These are phyloP conservation scores for Sporothrix pseudoabietina DNA, from an alignment of 2,329 filamentous ascomycete species.

Conservation along the genomic window DNA sequence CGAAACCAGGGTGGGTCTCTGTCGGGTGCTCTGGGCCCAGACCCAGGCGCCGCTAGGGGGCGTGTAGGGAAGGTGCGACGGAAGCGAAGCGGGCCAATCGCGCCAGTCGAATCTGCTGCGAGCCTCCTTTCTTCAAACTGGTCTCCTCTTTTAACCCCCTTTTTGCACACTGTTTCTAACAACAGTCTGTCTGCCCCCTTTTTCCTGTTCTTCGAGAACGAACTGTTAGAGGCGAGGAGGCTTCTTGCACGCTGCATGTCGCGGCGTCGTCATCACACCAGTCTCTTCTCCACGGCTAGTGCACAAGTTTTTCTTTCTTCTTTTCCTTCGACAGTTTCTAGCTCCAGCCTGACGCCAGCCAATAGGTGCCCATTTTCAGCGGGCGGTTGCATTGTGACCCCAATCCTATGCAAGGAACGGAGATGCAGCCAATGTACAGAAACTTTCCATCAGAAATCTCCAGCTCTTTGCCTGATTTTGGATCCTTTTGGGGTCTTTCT, in stretches of 20 bases:
- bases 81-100: conserved; percentile 25
- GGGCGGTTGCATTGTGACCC: background rate
- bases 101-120: conserved; percentile 5
- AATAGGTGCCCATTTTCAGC: background rate
- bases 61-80: conserved; percentile 14
- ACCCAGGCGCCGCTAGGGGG: background rate
- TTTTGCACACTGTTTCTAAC: background rate
- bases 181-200: background rate
- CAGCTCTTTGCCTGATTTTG: background rate
- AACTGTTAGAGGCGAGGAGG: background rate
- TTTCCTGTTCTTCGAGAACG: background rate
- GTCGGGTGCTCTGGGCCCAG: background rate
- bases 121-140: conserved; percentile 25
- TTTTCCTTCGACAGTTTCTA: background rate
- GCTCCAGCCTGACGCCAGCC: background rate
- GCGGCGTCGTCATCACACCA: conserved; percentile 22
- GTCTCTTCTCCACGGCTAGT: conserved; percentile 7
- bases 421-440: background rate
- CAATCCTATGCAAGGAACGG: background rate
- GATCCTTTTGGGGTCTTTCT: conserved; percentile 1
- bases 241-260: background rate
- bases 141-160: background rate
- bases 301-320: background rate
- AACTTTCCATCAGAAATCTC: background rate
- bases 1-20: background rate